These are phyloP conservation scores for Elsinoe perseae DNA, from an alignment of 2,329 filamentous ascomycete species.

Conservation along the genomic window DNA sequence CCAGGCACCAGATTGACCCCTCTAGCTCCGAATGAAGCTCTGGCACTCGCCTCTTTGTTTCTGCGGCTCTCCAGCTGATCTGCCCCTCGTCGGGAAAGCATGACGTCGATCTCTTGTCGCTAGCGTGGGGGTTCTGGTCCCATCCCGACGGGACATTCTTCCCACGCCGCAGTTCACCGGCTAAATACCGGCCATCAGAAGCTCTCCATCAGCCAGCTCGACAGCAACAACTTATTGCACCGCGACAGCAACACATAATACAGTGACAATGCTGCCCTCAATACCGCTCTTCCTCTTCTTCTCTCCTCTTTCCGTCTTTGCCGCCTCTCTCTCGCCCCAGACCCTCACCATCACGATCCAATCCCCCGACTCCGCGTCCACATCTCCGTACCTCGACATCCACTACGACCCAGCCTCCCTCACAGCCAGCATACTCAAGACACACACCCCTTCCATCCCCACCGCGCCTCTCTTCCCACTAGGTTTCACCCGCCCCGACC, in stretches of 20 bases:
- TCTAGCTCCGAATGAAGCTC: constrained; percentile 8
- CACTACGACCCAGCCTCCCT: constrained; percentile 35
- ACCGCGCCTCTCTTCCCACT: constrained; percentile 36
- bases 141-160: background rate
- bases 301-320: background rate
- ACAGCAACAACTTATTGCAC: background rate
- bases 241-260: background rate
- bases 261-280: constrained; percentile 1
- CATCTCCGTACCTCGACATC: constrained; percentile 37
- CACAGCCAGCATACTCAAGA: constrained; percentile 32
- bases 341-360: constrained; percentile 26
- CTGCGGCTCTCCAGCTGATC: constrained; percentile 4
- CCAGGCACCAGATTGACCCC: constrained; percentile 10
- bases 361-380: constrained; percentile 30
- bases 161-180: background rate
- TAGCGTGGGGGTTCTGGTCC: background rate
- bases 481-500: constrained; percentile 34
- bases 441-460: constrained; percentile 31
- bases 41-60: constrained; percentile 5
- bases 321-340: constrained; percentile 1
- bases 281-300: constrained; percentile 11
- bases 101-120: constrained; percentile 5
- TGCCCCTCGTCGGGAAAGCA: constrained; percentile 7
- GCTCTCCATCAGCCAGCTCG: background rate
- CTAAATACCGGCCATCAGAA: constrained; percentile 2